phyloP scores from a whole-genome alignment of 2,329 filamentous ascomycete species.

The Atkinsonella texensis region DNA sequence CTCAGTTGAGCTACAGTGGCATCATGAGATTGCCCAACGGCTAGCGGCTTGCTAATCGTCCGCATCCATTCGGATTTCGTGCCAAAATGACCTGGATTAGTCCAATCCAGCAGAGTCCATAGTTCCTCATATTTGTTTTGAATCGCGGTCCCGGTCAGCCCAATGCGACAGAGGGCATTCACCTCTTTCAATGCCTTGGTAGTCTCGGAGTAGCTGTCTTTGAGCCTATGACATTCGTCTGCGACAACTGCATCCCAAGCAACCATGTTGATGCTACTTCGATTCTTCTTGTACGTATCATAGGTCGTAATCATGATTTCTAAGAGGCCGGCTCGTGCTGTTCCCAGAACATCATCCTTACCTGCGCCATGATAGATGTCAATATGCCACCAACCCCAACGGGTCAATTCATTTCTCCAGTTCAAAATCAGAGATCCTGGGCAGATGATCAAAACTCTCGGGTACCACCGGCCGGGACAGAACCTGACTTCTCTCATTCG shows the following conservation, averaged over 20 bases:
- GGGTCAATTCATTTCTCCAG: conserved; percentile 74
- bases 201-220: conserved; percentile 63
- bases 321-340: conserved; percentile 62
- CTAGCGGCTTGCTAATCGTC: conserved; percentile 67
- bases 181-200: conserved; percentile 81
- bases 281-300: conserved; percentile 71
- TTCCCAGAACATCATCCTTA: conserved; percentile 58
- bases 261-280: conserved; percentile 64
- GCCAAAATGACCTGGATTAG: conserved; percentile 65
- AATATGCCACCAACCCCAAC: conserved; percentile 94
- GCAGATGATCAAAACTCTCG: conserved; percentile 69
- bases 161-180: conserved; percentile 85
- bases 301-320: conserved; percentile 96
- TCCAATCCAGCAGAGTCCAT: conserved; percentile 95
- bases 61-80: conserved; percentile 62
- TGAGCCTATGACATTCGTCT: conserved; percentile 86
- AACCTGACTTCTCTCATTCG: conserved; percentile 78
- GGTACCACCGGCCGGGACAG: conserved; percentile 56
- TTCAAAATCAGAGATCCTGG: conserved; percentile 82
- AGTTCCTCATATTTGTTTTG: conserved; percentile 97
- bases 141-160: conserved; percentile 88
- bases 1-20: conserved; percentile 76
- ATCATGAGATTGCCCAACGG: conserved; percentile 83
- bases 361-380: conserved; percentile 64
- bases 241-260: conserved; percentile 91